These are phyloP conservation scores for Candida maltosa DNA, from an alignment of 805 yeast species.

Conservation along the genomic window DNA sequence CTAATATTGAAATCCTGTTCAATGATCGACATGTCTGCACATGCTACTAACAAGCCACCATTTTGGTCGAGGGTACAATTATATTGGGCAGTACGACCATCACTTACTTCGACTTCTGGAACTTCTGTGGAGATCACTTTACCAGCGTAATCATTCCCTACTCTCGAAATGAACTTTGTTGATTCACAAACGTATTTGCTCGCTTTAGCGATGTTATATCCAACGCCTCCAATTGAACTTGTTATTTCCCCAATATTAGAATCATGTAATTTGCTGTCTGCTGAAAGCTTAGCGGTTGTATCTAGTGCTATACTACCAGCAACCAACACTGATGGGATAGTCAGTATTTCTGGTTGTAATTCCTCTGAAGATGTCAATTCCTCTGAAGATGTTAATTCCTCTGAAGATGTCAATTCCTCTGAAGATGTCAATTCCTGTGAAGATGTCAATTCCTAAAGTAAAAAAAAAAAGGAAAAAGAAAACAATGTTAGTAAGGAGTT, in stretches of 20 bases:
- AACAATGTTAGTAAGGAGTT: too few species aligned
- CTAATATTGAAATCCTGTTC: constrained; percentile 47
- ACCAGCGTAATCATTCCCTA: constrained; percentile 63
- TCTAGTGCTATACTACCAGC: constrained; percentile 81
- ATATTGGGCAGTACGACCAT: constrained; percentile 62
- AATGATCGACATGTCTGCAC: constrained; percentile 80
- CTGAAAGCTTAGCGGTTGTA: constrained; percentile 50
- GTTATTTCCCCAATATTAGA: constrained; percentile 68
- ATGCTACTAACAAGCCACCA: constrained; percentile 71
- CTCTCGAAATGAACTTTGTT: constrained; percentile 50
- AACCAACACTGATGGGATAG: constrained; percentile 18
- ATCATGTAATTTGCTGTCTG: constrained; percentile 39
- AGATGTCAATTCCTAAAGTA: too few species aligned
- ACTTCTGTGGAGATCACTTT: constrained; percentile 32
- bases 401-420: too few species aligned
- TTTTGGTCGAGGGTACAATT: constrained; percentile 57
- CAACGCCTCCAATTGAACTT: constrained; percentile 79
- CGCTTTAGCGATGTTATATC: constrained; percentile 73
- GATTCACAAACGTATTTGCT: constrained; percentile 29
- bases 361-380: too few species aligned
- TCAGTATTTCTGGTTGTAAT: not conserved
- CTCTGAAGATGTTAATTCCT: too few species aligned
- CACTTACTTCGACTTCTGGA: constrained; percentile 36
- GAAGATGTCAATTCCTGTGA: too few species aligned
- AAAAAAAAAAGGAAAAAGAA: too few species aligned